Base-by-base conservation (phyloP, 2,329 filamentous ascomycete species). In the Talaromyces rugulosus region DNA sequence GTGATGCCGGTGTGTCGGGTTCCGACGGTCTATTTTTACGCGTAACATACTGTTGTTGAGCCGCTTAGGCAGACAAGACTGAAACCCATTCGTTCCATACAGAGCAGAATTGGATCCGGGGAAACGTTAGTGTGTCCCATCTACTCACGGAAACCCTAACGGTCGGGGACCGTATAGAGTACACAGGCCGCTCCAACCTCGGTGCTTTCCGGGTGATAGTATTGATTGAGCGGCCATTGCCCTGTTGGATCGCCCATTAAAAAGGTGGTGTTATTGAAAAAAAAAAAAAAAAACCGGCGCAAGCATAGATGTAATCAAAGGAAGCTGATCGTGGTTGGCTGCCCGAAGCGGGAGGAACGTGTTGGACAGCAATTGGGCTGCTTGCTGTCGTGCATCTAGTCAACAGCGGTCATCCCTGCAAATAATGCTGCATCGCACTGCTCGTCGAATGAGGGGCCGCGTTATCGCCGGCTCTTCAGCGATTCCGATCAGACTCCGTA, bases 401-500 rank as follows among this genome's bases (percentile, higher is more conserved):
- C 44, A 62, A 59, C 61, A 56, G 57, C 61, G 61, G 42, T 53
- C 61, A 62, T 62, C 61, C 61, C 61, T 62, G 60, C 55, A 58
- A 28, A 18, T 30, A 30, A 56, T 47, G 44, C 44, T 11, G 16
- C 6, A 44, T 44, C 16, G 18, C 18, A 47, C 44, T 27, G 23
- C 8, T 47, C 23, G 44, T 47, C 44, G 44, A 47, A 47, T 47
- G 44, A 47, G 44, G 18, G 44, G 11, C 4, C 6, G 7, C 11
- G 44, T 27, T 47, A 23, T 47, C 44, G 18, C 44, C 18, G 44
- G 44, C 44, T 47, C 44, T 23, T 47, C 44, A 47, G 44, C 44
- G 4, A 47, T 23, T 27, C 16, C n/a, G 44, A 27, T n/a, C 42
- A 23, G 12, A 14, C 11, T 23, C 23, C 44, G n/a, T 47, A n/a